Evolutionary conservation across 2,329 filamentous ascomycete genomes (phyloP).

Genomic region (Verticillium tricorpus): DNA sequence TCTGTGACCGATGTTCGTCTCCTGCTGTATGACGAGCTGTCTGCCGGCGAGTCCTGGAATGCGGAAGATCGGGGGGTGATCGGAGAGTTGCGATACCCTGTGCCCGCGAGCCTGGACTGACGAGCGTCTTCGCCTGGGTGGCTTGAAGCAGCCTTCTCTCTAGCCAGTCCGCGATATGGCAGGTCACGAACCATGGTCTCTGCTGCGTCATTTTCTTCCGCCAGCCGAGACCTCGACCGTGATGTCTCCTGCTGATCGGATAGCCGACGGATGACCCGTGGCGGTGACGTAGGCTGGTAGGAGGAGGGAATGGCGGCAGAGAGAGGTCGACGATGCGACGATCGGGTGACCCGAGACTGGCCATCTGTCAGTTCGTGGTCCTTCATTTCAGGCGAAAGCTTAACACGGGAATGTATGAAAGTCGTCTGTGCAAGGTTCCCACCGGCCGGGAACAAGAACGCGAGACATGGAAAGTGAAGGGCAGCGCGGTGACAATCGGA

Average conservation of each 20-base stretch:
- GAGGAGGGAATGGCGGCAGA: constrained; percentile 45
- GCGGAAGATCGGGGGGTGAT: constrained; percentile 44
- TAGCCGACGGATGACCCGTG: constrained; percentile 45
- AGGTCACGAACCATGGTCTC: constrained; percentile 36
- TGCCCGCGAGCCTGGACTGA: constrained; percentile 25
- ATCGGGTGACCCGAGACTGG: constrained; percentile 44
- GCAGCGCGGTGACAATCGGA: constrained; percentile 3
- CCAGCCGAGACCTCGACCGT: constrained; percentile 29
- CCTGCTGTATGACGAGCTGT: constrained; percentile 18
- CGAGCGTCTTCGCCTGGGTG: constrained; percentile 31
- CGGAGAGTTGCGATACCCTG: constrained; percentile 34
- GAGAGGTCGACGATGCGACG: constrained; percentile 46
- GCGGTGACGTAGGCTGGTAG: constrained; percentile 45
- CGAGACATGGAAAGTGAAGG: constrained; percentile 10
- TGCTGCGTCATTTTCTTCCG: constrained; percentile 35
- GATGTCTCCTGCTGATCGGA: constrained; percentile 52
- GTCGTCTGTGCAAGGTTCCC: background rate
- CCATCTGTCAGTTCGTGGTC: constrained; percentile 17
- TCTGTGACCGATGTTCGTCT: constrained; percentile 46
- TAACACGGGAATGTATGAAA: background rate
- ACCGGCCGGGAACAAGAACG: background rate
- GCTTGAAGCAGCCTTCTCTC: constrained; percentile 37
- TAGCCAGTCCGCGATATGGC: constrained; percentile 35
- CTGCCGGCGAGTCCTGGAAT: constrained; percentile 36
- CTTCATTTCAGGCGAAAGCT: constrained; percentile 2